Conservation (phyloP, 805 yeast genomes). For the Schizosaccharomyces japonicus region DNA sequence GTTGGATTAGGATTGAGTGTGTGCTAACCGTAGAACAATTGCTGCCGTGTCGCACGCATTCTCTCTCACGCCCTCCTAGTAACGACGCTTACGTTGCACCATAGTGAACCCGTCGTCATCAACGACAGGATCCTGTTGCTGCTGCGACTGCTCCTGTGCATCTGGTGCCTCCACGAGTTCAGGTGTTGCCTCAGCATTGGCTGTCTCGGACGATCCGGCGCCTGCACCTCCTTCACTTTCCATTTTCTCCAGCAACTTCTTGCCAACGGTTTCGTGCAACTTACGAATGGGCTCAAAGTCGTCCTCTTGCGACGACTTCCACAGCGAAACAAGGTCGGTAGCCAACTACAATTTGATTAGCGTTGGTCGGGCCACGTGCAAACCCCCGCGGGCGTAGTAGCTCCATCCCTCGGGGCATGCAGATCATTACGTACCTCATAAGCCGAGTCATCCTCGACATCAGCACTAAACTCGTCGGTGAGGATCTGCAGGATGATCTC, state of each 20-base stretch:
- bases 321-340: constrained; percentile 23
- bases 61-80: no score
- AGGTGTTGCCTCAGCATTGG: constrained; percentile 12
- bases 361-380: neutral
- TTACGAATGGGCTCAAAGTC: constrained; percentile 25
- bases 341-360: constrained; percentile 36
- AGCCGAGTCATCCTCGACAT: constrained; percentile 75
- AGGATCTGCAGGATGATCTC: constrained; percentile 67
- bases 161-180: constrained; percentile 13
- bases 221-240: constrained; percentile 22
- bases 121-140: constrained; percentile 27
- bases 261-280: neutral
- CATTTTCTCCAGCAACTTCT: constrained; percentile 18
- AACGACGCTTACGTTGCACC: constrained; percentile 24
- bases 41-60: no score
- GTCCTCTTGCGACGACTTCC: constrained; percentile 28
- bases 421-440: constrained; percentile 37
- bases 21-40: no score
- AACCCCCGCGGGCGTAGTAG: constrained; percentile 17
- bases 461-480: constrained; percentile 83
- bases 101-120: constrained; percentile 91
- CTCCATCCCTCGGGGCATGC: constrained; percentile 43
- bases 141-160: neutral
- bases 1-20: no score
- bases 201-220: constrained; percentile 9